phyloP scores from a whole-genome alignment of 2,329 filamentous ascomycete species.

The Tolypocladium pustulatum region DNA sequence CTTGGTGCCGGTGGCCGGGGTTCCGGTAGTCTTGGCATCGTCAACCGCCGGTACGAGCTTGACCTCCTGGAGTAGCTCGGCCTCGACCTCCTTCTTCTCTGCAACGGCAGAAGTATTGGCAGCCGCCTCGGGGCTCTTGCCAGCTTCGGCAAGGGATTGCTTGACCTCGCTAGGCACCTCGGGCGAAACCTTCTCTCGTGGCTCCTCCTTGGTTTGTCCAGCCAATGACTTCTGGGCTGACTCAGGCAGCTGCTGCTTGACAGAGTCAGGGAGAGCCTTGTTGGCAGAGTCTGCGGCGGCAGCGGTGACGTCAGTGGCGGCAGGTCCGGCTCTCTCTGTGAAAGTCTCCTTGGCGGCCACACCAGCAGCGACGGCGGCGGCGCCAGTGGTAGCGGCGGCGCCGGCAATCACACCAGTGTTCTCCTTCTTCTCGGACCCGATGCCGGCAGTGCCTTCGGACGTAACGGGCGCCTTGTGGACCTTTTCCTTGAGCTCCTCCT shows the following conservation, averaged over 20 bases:
- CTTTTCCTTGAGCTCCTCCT: slow-evolving; percentile 59
- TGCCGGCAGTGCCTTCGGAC: slow-evolving; percentile 42
- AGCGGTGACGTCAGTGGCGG: slow-evolving; percentile 19
- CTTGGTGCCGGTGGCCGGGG: not conserved
- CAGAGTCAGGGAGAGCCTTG: slow-evolving; percentile 40
- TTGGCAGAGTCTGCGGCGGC: slow-evolving; percentile 28
- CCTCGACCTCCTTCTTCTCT: slow-evolving; percentile 66
- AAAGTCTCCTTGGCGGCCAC: slow-evolving; percentile 26
- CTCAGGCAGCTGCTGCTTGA: slow-evolving; percentile 40
- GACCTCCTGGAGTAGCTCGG: slow-evolving; percentile 60
- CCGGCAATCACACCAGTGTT: slow-evolving; percentile 19
- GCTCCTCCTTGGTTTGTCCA: slow-evolving; percentile 29
- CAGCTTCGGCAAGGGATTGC: slow-evolving; percentile 46
- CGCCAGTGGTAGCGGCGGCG: slow-evolving; percentile 25
- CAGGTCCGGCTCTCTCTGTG: slow-evolving; percentile 18
- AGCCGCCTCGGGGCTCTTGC: slow-evolving; percentile 59
- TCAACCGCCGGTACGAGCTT: slow-evolving; percentile 27
- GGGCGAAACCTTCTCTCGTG: slow-evolving; percentile 33
- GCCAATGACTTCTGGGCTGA: slow-evolving; percentile 38
- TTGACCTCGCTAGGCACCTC: slow-evolving; percentile 46
- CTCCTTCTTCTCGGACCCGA: slow-evolving; percentile 43
- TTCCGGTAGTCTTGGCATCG: slow-evolving; percentile 14
- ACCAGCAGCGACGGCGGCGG: slow-evolving; percentile 25
- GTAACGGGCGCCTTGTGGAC: slow-evolving; percentile 50
- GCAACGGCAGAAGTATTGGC: slow-evolving; percentile 56